Evolutionary conservation across 176 grass and related monocot genomes (phyloP).

Genomic region (Chrysopogon serrulatus): DNA sequence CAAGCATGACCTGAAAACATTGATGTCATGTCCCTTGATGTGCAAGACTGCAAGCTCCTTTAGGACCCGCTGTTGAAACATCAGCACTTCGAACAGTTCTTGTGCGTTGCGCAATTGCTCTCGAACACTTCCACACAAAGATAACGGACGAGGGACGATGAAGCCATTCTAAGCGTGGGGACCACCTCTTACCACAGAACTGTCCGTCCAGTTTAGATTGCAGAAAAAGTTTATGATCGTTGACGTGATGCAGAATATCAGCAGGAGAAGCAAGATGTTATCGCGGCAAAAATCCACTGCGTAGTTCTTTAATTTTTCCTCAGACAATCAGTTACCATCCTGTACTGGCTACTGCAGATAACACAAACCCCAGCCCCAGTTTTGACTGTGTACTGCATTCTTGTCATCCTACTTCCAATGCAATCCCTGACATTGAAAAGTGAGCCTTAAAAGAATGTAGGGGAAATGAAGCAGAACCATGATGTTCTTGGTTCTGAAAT

Average conservation of each 20-base stretch:
- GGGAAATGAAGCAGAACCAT: not conserved
- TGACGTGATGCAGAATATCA: conserved; percentile 71
- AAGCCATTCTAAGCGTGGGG: conserved; percentile 51
- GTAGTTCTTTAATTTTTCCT: conserved; percentile 8
- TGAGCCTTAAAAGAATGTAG: too few relatives aligned
- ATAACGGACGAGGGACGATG: conserved; percentile 97
- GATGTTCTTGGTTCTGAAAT: not conserved
- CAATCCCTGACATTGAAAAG: not conserved
- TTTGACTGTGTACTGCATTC: not conserved
- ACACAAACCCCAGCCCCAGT: not conserved
- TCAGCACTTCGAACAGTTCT: conserved; percentile 65
- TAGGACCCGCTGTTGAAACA: conserved; percentile 50
- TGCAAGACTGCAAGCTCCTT: conserved; percentile 38
- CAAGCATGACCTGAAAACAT: conserved; percentile 46
- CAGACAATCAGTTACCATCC: not conserved
- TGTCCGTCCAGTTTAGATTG: conserved; percentile 78
- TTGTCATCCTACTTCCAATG: not conserved
- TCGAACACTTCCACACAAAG: conserved; percentile 83
- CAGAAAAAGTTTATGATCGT: conserved; percentile 78
- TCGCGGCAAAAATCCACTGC: conserved; percentile 20
- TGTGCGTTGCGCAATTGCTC: conserved; percentile 61
- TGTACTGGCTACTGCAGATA: conserved; percentile 1
- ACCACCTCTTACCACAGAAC: conserved; percentile 42
- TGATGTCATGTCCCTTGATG: conserved; percentile 61
- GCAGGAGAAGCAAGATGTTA: conserved; percentile 62